These are phyloP conservation scores for Pochonia chlamydosporia DNA, from an alignment of 2,329 filamentous ascomycete genomes.

Conservation along the genomic window DNA sequence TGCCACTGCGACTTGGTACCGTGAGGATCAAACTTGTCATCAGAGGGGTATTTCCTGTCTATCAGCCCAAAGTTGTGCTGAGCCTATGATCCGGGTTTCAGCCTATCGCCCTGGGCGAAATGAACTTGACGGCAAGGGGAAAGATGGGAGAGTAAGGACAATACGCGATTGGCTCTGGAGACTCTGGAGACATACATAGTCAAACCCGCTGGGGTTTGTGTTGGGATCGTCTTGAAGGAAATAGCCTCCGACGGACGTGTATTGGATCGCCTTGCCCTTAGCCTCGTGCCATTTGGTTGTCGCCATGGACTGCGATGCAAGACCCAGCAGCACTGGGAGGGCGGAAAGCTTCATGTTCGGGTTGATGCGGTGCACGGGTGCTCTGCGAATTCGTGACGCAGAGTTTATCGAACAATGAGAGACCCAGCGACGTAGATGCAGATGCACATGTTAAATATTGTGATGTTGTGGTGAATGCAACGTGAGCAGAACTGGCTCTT, in stretches of 20 bases:
- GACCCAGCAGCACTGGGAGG: slow-evolving; percentile 21
- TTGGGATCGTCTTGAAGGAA: slow-evolving; percentile 57
- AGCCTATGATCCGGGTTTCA: slow-evolving; percentile 33
- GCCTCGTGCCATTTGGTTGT: slow-evolving; percentile 26
- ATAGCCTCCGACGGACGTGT: slow-evolving; percentile 54
- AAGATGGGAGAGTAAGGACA: not conserved
- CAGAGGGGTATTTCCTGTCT: slow-evolving; percentile 54
- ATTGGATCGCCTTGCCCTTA: slow-evolving; percentile 43
- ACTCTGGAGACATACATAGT: slow-evolving; percentile 49
- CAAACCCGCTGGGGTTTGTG: slow-evolving; percentile 52
- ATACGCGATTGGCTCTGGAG: not conserved
- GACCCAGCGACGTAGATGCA: not conserved
- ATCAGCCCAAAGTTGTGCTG: slow-evolving; percentile 60
- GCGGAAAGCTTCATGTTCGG: slow-evolving; percentile 25
- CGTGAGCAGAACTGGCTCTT: too few relatives aligned
- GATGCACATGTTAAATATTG: not conserved
- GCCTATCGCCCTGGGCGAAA: slow-evolving; percentile 1
- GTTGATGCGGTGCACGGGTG: too few relatives aligned
- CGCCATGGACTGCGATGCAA: slow-evolving; percentile 20
- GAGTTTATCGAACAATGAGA: not conserved
- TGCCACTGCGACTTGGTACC: slow-evolving; percentile 55
- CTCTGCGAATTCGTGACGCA: not conserved
- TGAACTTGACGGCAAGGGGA: too few relatives aligned
- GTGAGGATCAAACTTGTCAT: slow-evolving; percentile 33
- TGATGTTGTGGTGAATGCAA: not conserved